Evolutionary conservation across 306 rosid species (phyloP).

Genomic region (Gynostemma pentaphyllum): DNA sequence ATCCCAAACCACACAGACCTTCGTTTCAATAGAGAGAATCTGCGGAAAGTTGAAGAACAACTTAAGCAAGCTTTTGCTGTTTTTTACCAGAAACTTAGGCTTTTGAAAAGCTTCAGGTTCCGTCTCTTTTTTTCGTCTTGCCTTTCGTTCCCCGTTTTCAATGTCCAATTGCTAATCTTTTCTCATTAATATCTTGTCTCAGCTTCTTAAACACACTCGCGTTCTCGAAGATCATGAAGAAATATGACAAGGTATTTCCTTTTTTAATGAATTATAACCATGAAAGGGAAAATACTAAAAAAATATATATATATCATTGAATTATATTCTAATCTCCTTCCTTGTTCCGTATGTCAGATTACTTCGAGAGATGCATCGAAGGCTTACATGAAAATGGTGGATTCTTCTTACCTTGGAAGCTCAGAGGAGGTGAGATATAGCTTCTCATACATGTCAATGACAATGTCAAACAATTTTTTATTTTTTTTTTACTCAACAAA

Average conservation of each 20-base stretch:
- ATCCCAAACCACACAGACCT: slow-evolving; percentile 29
- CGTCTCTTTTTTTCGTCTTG: neutral
- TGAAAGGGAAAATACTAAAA: neutral
- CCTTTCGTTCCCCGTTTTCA: neutral
- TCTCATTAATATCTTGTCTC: neutral
- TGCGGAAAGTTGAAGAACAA: slow-evolving; percentile 39
- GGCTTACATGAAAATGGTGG: slow-evolving; percentile 57
- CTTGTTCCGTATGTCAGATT: slow-evolving; percentile 25
- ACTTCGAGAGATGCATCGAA: slow-evolving; percentile 47
- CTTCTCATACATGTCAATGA: neutral
- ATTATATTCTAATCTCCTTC: neutral
- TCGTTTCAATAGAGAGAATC: slow-evolving; percentile 35
- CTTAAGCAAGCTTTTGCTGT: slow-evolving; percentile 42
- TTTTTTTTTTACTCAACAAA: neutral
- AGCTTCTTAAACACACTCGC: slow-evolving; percentile 63
- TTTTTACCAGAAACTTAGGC: slow-evolving; percentile 58
- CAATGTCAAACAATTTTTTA: no score
- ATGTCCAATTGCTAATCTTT: neutral
- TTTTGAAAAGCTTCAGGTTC: slow-evolving; percentile 51
- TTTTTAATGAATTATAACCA: neutral
- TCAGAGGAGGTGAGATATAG: slow-evolving; percentile 49
- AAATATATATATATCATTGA: neutral
- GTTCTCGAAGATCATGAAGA: slow-evolving; percentile 75
- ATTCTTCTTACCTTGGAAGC: slow-evolving; percentile 49
- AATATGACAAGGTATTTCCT: slow-evolving; percentile 57